A percentile compares a stretch with the other conserved stretches of the same genome.
These are phyloP conservation scores for Pyrus pyrifolia DNA, from an alignment of 306 rosid genomes.

Conservation along the genomic window DNA sequence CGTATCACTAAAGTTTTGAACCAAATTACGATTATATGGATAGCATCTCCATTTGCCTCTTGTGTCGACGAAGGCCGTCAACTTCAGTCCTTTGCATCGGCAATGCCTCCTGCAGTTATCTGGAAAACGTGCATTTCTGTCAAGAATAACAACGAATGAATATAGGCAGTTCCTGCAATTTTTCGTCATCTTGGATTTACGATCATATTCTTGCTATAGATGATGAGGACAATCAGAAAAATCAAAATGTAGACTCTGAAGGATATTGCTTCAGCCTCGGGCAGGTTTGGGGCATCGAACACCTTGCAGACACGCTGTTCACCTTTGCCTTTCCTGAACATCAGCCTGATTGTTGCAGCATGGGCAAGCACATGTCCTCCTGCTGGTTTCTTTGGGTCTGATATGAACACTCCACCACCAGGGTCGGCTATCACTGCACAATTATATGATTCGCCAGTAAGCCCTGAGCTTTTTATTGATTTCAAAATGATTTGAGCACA, in stretches of 20 bases:
- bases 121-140: constrained; percentile 61
- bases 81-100: constrained; percentile 79
- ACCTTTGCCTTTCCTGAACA: constrained; percentile 96
- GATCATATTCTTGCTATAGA: neutral
- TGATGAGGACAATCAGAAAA: neutral
- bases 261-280: constrained; percentile 99
- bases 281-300: constrained; percentile 89
- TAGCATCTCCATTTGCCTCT: constrained; percentile 5
- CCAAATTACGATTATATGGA: constrained; percentile 6
- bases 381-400: constrained; percentile 96
- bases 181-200: neutral
- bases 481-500: neutral
- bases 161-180: neutral
- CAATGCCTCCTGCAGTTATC: constrained; percentile 89
- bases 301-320: constrained; percentile 94
- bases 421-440: constrained; percentile 94
- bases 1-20: neutral
- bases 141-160: constrained; percentile 36
- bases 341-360: constrained; percentile 83
- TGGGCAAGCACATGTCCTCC: constrained; percentile 96
- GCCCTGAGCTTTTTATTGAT: neutral
- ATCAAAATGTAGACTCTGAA: constrained; percentile 9
- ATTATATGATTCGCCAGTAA: neutral
- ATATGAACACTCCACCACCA: constrained; percentile 83
- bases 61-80: neutral